Conservation (phyloP, 179 eudicot genomes). For the Kewa caespitosa region DNA sequence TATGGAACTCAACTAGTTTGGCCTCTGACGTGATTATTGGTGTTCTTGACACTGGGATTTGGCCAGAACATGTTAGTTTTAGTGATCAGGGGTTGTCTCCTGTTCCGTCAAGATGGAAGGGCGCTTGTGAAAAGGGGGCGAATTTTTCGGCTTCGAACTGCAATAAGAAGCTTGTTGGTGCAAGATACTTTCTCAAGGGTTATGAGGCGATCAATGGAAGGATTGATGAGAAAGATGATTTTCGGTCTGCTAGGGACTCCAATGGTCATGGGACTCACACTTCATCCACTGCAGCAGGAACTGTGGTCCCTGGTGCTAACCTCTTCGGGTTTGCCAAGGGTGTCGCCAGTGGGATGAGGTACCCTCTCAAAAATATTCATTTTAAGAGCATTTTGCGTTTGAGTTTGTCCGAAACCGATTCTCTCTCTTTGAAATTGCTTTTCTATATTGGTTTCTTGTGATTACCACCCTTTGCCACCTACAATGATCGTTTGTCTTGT, state of each 20-base stretch:
- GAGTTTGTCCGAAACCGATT: no score
- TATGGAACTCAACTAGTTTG: slow-evolving; percentile 57
- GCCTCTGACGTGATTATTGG: slow-evolving; percentile 62
- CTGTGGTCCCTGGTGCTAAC: slow-evolving; percentile 46
- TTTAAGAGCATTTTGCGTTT: no score
- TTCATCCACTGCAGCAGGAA: slow-evolving; percentile 73
- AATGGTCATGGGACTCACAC: slow-evolving; percentile 84
- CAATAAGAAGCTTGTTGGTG: slow-evolving; percentile 66
- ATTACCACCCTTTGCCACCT: no score
- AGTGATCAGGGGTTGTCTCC: slow-evolving; percentile 37
- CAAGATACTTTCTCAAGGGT: slow-evolving; percentile 58
- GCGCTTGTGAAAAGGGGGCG: slow-evolving; percentile 57
- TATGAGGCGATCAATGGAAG: slow-evolving; percentile 63
- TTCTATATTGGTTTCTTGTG: no score
- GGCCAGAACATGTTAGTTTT: slow-evolving; percentile 80
- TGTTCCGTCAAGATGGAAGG: slow-evolving; percentile 70
- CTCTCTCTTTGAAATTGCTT: no score
- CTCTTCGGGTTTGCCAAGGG: slow-evolving; percentile 57
- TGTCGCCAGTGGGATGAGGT: slow-evolving; percentile 65
- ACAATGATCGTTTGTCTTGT: no score
- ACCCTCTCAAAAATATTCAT: slow-evolving; percentile 8
- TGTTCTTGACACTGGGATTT: slow-evolving; percentile 72
- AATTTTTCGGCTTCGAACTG: slow-evolving; percentile 51
- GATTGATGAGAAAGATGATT: slow-evolving; percentile 50
- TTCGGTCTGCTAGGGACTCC: slow-evolving; percentile 64